phyloP scores from a whole-genome alignment of 257 asterid genomes.

The Solanum peruvianum region DNA sequence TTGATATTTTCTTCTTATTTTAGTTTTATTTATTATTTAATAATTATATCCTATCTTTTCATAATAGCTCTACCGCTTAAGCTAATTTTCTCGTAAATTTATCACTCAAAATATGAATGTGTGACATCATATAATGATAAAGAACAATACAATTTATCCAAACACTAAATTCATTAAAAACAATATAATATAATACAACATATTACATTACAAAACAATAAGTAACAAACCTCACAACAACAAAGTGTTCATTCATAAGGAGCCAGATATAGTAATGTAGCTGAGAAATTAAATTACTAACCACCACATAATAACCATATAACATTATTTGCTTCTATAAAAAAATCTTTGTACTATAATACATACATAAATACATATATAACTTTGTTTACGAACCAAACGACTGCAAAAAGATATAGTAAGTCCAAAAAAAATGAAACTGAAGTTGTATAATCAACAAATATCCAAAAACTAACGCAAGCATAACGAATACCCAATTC shows the following conservation, averaged over 20 bases:
- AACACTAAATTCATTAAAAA: too few relatives aligned
- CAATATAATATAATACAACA: too few relatives aligned
- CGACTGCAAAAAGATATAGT: not conserved
- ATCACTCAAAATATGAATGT: too few relatives aligned
- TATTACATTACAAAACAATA: too few relatives aligned
- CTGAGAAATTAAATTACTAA: not conserved
- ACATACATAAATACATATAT: not conserved
- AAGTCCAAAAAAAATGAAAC: not conserved
- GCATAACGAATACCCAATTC: conserved; percentile 9
- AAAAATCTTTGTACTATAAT: not conserved
- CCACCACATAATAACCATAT: not conserved
- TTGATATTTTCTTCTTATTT: not conserved
- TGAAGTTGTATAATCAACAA: not conserved
- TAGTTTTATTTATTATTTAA: too few relatives aligned
- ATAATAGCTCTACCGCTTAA: not conserved
- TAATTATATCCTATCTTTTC: not conserved
- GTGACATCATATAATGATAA: too few relatives aligned
- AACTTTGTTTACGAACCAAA: not conserved
- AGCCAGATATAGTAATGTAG: not conserved
- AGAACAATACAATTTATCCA: not conserved
- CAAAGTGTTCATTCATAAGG: not conserved
- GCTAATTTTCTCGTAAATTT: not conserved
- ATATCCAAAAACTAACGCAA: conserved; percentile 13
- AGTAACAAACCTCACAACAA: not conserved
- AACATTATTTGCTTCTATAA: not conserved